Evolutionary conservation across 495 filamentous ascomycete species (phyloP).

Genomic region (Pseudomonodictys pantanalensis): DNA sequence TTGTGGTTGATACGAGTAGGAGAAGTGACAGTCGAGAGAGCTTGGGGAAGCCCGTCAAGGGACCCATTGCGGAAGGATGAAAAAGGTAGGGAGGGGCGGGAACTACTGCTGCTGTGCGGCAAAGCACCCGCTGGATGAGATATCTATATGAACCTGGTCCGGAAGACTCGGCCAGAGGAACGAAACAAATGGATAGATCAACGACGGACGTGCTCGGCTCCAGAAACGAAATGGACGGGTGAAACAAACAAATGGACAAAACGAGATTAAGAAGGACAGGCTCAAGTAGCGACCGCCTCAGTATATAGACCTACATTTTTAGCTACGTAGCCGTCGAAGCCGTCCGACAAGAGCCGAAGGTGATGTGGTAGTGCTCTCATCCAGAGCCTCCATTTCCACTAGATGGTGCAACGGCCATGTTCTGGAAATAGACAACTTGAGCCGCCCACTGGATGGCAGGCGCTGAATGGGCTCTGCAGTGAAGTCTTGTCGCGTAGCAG

Average conservation of each 20-base stretch:
- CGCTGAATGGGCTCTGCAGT: constrained; percentile 1
- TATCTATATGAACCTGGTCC: not conserved
- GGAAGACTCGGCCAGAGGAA: not conserved
- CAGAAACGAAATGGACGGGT: not conserved
- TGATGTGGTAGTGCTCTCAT: not conserved
- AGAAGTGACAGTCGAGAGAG: constrained; percentile 35
- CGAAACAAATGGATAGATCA: not conserved
- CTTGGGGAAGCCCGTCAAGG: constrained; percentile 17
- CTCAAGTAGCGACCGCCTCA: not conserved
- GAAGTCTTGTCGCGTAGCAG: constrained; percentile 24
- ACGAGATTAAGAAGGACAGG: not conserved
- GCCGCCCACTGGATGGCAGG: constrained; percentile 27
- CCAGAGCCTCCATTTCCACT: not conserved
- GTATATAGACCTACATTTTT: constrained; percentile 22
- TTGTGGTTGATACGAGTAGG: constrained; percentile 34
- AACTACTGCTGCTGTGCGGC: not conserved
- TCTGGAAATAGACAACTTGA: constrained; percentile 27
- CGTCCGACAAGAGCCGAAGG: not conserved
- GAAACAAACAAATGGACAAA: not conserved
- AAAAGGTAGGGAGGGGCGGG: not conserved
- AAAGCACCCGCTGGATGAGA: not conserved
- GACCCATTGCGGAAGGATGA: constrained; percentile 15
- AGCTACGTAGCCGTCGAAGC: not conserved
- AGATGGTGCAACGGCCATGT: not conserved
- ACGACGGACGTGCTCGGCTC: not conserved